phyloP scores from a whole-genome alignment of 2,329 filamentous ascomycete species.

The Tolypocladium sp. region DNA sequence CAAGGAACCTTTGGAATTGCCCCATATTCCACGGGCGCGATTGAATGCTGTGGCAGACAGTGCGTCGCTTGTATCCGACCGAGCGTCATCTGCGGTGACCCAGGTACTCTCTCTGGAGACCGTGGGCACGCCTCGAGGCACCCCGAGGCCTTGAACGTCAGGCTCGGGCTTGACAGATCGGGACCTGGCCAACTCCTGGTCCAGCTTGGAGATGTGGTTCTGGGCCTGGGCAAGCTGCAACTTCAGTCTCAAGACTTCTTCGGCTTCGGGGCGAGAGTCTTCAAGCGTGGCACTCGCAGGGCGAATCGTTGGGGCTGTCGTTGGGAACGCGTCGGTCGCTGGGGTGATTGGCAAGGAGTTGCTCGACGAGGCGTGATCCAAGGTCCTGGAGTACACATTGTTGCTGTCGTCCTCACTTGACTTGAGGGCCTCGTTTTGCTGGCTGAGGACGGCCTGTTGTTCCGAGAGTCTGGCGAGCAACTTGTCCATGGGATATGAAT shows the following conservation, averaged over 20 bases:
- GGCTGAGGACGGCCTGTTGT: slow-evolving; percentile 51
- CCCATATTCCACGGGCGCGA: slow-evolving; percentile 49
- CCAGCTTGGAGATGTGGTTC: slow-evolving; percentile 60
- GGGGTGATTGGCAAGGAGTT: slow-evolving; percentile 56
- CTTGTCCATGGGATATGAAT: slow-evolving; percentile 55
- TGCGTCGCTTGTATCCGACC: slow-evolving; percentile 48
- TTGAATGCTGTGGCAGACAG: slow-evolving; percentile 42
- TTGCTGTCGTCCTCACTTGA: slow-evolving; percentile 23
- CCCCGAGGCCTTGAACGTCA: slow-evolving; percentile 12
- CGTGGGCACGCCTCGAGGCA: slow-evolving; percentile 10
- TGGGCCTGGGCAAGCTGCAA: slow-evolving; percentile 63
- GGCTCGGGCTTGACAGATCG: slow-evolving; percentile 49
- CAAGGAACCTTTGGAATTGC: slow-evolving; percentile 34
- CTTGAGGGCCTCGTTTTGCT: slow-evolving; percentile 48
- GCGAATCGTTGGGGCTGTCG: slow-evolving; percentile 38
- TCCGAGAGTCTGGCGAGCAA: slow-evolving; percentile 67
- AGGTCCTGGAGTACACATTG: slow-evolving; percentile 18
- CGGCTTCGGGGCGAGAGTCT: slow-evolving; percentile 29
- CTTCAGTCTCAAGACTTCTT: slow-evolving; percentile 60
- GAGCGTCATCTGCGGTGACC: slow-evolving; percentile 43
- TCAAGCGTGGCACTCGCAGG: slow-evolving; percentile 42
- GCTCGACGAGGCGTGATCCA: slow-evolving; percentile 43
- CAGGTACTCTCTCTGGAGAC: slow-evolving; percentile 36
- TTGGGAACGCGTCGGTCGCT: slow-evolving; percentile 43
- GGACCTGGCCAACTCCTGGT: slow-evolving; percentile 59